phyloP scores from a whole-genome alignment of 1,284 basidiomycete genomes.

The Ganoderma lucidum region DNA sequence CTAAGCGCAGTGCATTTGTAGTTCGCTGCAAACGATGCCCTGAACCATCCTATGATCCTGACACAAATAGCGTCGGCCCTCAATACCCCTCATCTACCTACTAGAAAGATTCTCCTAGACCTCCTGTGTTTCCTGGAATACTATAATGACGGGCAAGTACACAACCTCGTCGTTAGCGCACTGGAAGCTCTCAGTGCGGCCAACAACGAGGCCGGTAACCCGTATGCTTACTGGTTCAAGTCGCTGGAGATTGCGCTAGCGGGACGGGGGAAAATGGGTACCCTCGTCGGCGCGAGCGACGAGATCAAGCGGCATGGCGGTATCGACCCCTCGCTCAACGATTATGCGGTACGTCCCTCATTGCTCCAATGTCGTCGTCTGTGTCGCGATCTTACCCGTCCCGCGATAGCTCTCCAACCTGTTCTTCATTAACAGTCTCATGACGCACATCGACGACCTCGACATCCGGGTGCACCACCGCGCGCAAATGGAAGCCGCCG shows the following conservation, averaged over 20 bases:
- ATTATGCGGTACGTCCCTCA: constrained; percentile 76
- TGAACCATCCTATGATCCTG: constrained; percentile 82
- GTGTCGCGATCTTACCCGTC: constrained; percentile 7
- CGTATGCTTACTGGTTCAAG: constrained; percentile 93
- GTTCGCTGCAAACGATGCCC: constrained; percentile 81
- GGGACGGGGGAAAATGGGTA: constrained; percentile 95
- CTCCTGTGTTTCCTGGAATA: constrained; percentile 75
- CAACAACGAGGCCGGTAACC: constrained; percentile 63
- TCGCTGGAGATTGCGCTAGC: constrained; percentile 82
- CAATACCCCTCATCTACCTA: constrained; percentile 84
- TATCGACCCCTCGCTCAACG: constrained; percentile 74
- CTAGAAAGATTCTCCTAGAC: constrained; percentile 85
- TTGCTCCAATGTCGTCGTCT: background rate
- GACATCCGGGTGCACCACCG: constrained; percentile 88
- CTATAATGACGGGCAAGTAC: constrained; percentile 60
- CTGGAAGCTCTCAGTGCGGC: constrained; percentile 72
- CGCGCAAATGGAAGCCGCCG: constrained; percentile 89
- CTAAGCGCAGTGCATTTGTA: constrained; percentile 39
- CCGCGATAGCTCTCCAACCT: constrained; percentile 68
- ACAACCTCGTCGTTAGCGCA: constrained; percentile 66
- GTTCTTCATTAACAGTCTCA: constrained; percentile 72
- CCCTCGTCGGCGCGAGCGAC: constrained; percentile 92
- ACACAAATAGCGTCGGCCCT: constrained; percentile 87
- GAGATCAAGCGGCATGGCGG: constrained; percentile 76
- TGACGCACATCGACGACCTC: constrained; percentile 74